Evolutionary conservation across 768 basidiomycete genomes (phyloP).

Genomic region (Lactifluus pinguis): DNA sequence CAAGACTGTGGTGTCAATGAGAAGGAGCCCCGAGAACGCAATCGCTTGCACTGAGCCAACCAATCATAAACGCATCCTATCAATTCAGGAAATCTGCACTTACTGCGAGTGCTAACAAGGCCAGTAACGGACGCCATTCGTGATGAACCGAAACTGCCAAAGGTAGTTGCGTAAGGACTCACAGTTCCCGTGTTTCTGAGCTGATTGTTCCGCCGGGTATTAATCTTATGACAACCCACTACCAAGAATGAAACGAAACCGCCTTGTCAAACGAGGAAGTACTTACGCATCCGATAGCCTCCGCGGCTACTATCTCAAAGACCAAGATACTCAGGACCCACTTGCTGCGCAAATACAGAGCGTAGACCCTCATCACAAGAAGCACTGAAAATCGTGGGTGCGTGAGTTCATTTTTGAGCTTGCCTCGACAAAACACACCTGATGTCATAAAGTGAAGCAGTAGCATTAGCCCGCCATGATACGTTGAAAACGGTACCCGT

Average conservation of each 20-base stretch:
- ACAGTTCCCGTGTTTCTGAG: neutral
- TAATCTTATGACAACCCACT: neutral
- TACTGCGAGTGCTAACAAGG: neutral
- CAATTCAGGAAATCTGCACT: neutral
- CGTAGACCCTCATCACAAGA: conserved; percentile 22
- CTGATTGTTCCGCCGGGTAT: too few relatives aligned
- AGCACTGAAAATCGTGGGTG: conserved; percentile 9
- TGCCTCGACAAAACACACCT: neutral
- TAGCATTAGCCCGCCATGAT: neutral
- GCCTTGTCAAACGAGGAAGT: neutral
- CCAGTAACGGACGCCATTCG: neutral
- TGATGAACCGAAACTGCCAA: neutral
- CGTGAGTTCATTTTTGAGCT: neutral
- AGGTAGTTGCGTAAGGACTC: neutral
- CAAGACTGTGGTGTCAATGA: conserved; percentile 20
- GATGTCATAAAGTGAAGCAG: neutral
- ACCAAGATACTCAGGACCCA: conserved; percentile 14
- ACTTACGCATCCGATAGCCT: neutral
- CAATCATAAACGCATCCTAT: neutral
- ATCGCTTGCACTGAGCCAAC: conserved; percentile 12
- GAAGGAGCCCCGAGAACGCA: conserved; percentile 16
- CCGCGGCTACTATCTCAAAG: neutral
- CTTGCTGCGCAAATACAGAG: conserved; percentile 22
- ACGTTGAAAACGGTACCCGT: neutral
- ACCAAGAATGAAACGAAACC: neutral